These are phyloP conservation scores for Acer negundo DNA, from an alignment of 345 rosid species.

Conservation along the genomic window DNA sequence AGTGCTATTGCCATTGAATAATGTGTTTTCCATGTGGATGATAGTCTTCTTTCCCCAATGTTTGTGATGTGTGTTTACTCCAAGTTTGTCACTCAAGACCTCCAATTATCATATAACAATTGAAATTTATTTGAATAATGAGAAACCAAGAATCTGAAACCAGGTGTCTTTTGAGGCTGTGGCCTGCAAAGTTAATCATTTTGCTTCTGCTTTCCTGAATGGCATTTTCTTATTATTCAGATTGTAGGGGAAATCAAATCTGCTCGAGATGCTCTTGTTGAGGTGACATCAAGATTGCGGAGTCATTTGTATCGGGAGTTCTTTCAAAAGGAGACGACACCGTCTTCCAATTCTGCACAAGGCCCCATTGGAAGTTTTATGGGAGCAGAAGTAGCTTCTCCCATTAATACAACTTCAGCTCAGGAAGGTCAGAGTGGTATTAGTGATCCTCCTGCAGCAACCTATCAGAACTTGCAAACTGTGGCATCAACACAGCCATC, in stretches of 20 bases:
- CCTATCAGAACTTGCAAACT: conserved; percentile 41
- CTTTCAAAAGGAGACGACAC: conserved; percentile 61
- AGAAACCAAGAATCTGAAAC: conserved; percentile 10
- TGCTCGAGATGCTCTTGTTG: conserved; percentile 93
- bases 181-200: neutral
- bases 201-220: conserved; percentile 21
- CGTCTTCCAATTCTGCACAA: conserved; percentile 44
- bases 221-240: conserved; percentile 41
- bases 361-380: conserved; percentile 50
- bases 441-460: conserved; percentile 33
- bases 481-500: conserved; percentile 36
- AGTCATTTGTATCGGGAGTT: conserved; percentile 72
- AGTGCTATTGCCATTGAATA: neutral
- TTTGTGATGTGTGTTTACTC: neutral
- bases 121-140: conserved; percentile 15
- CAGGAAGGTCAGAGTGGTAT: conserved; percentile 50
- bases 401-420: conserved; percentile 41
- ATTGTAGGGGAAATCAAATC: conserved; percentile 90
- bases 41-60: neutral
- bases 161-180: conserved; percentile 9
- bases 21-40: conserved; percentile 2
- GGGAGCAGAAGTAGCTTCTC: conserved; percentile 56
- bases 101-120: neutral
- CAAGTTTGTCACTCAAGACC: neutral
- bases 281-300: conserved; percentile 73